phyloP scores from a whole-genome alignment of 176 grass and related monocot species.

The Tillandsia leiboldiana region DNA sequence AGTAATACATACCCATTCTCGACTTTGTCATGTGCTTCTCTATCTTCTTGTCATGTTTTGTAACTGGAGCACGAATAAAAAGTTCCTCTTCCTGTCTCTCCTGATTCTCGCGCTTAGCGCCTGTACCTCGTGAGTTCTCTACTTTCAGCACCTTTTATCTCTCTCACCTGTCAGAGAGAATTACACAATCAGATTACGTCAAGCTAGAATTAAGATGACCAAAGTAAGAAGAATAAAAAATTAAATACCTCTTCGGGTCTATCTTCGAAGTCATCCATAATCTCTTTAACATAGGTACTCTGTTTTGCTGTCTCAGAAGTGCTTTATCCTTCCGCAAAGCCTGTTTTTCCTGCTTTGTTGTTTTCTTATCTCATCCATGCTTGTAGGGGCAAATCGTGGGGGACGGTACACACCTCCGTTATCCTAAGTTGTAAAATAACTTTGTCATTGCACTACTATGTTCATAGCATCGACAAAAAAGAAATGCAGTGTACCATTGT shows the following conservation, averaged over 20 bases:
- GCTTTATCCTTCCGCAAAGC: conserved; percentile 59
- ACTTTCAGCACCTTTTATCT: conserved; percentile 66
- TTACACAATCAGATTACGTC: conserved; percentile 13
- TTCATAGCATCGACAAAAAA: neutral
- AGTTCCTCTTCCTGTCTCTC: conserved; percentile 67
- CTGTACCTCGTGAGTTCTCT: conserved; percentile 51
- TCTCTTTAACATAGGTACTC: conserved; percentile 59
- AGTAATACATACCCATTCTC: conserved; percentile 46
- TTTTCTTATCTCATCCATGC: conserved; percentile 55
- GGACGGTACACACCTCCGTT: conserved; percentile 65
- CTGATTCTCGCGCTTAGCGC: conserved; percentile 46
- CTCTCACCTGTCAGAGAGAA: conserved; percentile 46
- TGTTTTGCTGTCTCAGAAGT: conserved; percentile 45
- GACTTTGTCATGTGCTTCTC: conserved; percentile 49
- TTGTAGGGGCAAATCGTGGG: conserved; percentile 59
- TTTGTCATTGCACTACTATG: neutral
- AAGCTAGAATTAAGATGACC: conserved; percentile 7
- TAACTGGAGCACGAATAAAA: conserved; percentile 68
- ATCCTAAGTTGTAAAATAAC: conserved; percentile 19
- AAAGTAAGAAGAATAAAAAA: conserved; percentile 4
- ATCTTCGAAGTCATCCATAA: conserved; percentile 51
- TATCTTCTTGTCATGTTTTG: conserved; percentile 60
- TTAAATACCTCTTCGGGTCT: conserved; percentile 80
- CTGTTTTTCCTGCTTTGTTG: conserved; percentile 52
- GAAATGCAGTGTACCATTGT: neutral